Conservation (phyloP, 2,329 filamentous ascomycete species). For the Acarospora socialis region DNA sequence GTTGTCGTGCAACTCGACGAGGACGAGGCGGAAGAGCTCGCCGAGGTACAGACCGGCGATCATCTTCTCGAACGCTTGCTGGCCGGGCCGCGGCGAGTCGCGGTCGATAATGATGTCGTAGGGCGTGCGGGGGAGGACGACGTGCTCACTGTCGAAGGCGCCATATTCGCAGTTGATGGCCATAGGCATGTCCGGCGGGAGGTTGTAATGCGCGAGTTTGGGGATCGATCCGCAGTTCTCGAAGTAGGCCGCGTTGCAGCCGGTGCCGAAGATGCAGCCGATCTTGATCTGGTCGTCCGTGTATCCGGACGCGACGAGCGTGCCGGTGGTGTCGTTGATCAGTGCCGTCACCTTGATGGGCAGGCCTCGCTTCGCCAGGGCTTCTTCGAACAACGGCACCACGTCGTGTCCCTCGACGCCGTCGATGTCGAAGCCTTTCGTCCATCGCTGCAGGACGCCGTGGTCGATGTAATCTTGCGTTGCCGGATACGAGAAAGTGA, state of each 20-base stretch:
- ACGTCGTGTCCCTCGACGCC: conserved; percentile 86
- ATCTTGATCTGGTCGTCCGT: conserved; percentile 90
- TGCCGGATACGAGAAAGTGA: conserved; percentile 92
- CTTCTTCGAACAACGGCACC: conserved; percentile 72
- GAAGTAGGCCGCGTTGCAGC: conserved; percentile 98
- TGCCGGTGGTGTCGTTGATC: conserved; percentile 97
- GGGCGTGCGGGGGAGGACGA: conserved; percentile 68
- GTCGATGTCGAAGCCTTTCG: conserved; percentile 89
- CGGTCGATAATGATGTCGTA: conserved; percentile 84
- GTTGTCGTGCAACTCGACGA: conserved; percentile 74
- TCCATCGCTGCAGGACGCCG: conserved; percentile 87
- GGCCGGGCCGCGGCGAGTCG: conserved; percentile 79
- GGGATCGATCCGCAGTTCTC: conserved; percentile 81
- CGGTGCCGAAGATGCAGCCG: conserved; percentile 95
- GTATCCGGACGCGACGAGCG: conserved; percentile 89
- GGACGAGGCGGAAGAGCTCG: conserved; percentile 79
- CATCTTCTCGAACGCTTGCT: conserved; percentile 97
- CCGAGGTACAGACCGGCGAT: conserved; percentile 88
- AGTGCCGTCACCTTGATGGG: conserved; percentile 86
- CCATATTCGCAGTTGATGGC: conserved; percentile 98
- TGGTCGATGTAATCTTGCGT: conserved; percentile 90
- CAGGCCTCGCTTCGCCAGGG: conserved; percentile 60
- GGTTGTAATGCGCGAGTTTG: conserved; percentile 83
- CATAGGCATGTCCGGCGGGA: conserved; percentile 71
- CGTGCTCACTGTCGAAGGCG: conserved; percentile 88